These are phyloP conservation scores for Russula lepida DNA, from an alignment of 768 basidiomycete genomes.

Conservation along the genomic window DNA sequence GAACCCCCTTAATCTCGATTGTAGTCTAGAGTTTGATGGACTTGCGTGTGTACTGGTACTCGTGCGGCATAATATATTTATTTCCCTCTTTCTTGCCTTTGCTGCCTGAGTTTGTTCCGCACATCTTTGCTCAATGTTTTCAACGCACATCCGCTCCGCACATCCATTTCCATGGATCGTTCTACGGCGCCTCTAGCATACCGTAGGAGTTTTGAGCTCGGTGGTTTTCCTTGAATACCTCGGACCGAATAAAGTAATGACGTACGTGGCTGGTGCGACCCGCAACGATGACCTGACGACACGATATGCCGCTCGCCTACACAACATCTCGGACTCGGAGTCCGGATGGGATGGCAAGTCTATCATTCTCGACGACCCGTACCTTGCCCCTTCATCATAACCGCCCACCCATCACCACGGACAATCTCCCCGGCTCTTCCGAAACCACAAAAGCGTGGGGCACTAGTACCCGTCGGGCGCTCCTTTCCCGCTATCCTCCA, in stretches of 20 bases:
- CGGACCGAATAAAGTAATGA: neutral
- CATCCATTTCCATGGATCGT: neutral
- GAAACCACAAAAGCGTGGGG: neutral
- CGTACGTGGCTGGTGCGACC: conserved; percentile 7
- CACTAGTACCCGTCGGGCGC: too few species aligned
- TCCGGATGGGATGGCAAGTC: neutral
- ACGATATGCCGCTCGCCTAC: neutral
- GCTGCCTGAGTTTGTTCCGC: neutral
- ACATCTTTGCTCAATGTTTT: neutral
- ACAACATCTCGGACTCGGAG: neutral
- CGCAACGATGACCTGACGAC: neutral
- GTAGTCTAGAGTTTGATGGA: neutral
- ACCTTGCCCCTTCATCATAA: neutral
- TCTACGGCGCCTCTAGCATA: neutral
- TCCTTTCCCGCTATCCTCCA: neutral
- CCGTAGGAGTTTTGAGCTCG: neutral
- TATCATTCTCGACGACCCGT: neutral
- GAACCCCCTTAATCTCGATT: neutral
- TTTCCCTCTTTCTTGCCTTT: neutral
- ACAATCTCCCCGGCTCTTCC: neutral
- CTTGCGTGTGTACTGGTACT: neutral
- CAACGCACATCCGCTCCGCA: neutral
- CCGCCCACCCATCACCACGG: neutral
- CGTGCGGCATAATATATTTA: neutral
- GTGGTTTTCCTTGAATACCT: neutral